A percentile compares a stretch with the other conserved stretches of the same genome.
Evolutionary conservation across 106 monocot species (phyloP).

Genomic region (Cymbidium sinense): DNA sequence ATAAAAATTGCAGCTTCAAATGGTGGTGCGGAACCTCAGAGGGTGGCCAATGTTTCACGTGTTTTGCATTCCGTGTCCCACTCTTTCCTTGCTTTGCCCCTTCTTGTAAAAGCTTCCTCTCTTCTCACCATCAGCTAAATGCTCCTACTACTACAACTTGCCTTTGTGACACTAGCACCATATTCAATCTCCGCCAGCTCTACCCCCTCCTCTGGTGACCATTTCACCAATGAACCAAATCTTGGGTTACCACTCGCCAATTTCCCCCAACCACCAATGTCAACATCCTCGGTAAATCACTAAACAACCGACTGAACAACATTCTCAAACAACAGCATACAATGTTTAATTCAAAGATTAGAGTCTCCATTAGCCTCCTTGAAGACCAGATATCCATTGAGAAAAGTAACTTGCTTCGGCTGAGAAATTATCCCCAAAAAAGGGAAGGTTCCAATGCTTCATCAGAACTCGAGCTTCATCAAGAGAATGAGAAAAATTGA

Average conservation of each 20-base stretch:
- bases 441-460: conserved; percentile 16
- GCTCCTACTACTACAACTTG: not conserved
- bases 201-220: not conserved
- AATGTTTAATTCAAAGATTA: conserved; percentile 34
- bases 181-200: not conserved
- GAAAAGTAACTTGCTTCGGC: conserved; percentile 15
- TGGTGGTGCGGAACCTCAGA: no score
- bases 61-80: no score
- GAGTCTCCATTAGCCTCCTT: conserved; percentile 77
- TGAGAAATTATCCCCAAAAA: not conserved
- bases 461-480: not conserved
- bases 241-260: not conserved
- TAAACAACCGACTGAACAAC: conserved; percentile 52
- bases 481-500: conserved; percentile 7
- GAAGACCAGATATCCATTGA: conserved; percentile 59
- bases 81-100: no score
- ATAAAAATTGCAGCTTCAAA: no score
- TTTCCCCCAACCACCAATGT: not conserved
- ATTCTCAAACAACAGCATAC: conserved; percentile 53
- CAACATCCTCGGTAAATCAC: not conserved
- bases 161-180: not conserved
- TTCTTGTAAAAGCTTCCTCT: no score
- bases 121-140: not conserved
- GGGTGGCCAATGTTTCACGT: no score
- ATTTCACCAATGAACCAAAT: not conserved